Conservation (phyloP, 2,329 filamentous ascomycete genomes). For the Fulvia fulva region DNA sequence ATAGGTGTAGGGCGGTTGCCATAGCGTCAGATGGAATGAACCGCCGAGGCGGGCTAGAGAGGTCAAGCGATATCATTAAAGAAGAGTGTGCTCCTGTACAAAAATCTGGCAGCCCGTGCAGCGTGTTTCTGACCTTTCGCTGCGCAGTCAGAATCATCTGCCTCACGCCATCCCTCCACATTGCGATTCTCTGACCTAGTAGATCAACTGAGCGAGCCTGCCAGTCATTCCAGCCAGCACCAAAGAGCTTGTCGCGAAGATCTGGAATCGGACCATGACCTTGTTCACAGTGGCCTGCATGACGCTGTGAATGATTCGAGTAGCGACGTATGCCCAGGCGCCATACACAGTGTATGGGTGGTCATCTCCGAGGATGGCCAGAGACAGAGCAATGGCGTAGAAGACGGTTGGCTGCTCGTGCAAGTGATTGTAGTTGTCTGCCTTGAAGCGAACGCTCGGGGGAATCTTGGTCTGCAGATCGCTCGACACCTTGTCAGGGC, state of each 20-base stretch:
- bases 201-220: slow-evolving; percentile 6
- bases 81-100: not conserved
- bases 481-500: slow-evolving; percentile 32
- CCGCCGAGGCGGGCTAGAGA: not conserved
- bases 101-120: not conserved
- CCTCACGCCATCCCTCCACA: not conserved
- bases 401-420: slow-evolving; percentile 40
- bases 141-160: not conserved
- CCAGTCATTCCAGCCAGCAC: slow-evolving; percentile 11
- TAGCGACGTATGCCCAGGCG: slow-evolving; percentile 9
- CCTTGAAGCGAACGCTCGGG: slow-evolving; percentile 31
- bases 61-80: not conserved
- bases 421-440: slow-evolving; percentile 45
- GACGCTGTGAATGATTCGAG: slow-evolving; percentile 5
- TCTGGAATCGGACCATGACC: slow-evolving; percentile 10
- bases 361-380: slow-evolving; percentile 6
- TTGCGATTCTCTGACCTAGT: not conserved
- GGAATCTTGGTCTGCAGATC: slow-evolving; percentile 21
- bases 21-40: not conserved
- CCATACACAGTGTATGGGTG: slow-evolving; percentile 8
- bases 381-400: slow-evolving; percentile 8
- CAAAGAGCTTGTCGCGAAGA: slow-evolving; percentile 12
- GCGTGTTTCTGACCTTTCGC: not conserved
- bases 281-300: slow-evolving; percentile 8
- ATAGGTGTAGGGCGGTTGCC: not conserved